Percentiles rank a stretch among this genome's conserved stretches.
Conservation (phyloP, 768 basidiomycete genomes). For the Suillus cothurnatus region DNA sequence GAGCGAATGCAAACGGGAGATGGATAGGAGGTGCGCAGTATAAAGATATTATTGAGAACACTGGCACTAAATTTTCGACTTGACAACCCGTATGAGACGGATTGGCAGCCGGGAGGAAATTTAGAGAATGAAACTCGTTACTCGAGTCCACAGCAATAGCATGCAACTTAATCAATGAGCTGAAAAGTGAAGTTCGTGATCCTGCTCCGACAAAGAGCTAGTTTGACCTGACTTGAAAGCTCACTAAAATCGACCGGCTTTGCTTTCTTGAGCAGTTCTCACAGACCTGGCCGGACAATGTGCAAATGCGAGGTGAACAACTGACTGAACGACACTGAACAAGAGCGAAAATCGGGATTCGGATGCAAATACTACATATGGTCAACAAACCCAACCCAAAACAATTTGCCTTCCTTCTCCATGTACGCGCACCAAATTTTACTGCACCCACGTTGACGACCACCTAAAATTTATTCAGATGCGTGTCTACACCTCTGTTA, state of each 20-base stretch:
- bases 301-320: neutral
- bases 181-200: conserved; percentile 37
- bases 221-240: neutral
- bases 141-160: too few relatives aligned
- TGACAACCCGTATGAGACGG: too few relatives aligned
- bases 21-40: conserved; percentile 25
- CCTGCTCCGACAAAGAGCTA: neutral
- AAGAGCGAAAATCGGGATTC: neutral
- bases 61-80: too few relatives aligned
- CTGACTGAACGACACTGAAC: too few relatives aligned
- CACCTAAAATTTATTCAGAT: neutral
- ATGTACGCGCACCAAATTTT: neutral
- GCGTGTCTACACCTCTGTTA: too few relatives aligned
- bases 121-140: too few relatives aligned
- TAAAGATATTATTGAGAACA: conserved; percentile 14
- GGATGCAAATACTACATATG: neutral
- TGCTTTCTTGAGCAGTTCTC: neutral
- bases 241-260: neutral
- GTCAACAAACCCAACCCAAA: neutral
- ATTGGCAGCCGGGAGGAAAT: too few relatives aligned
- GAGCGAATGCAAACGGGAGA: conserved; percentile 20
- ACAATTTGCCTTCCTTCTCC: neutral
- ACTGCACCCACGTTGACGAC: neutral
- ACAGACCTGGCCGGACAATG: neutral
- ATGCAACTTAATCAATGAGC: conserved; percentile 32